These are phyloP conservation scores for Lentithecium fluviatile DNA, from an alignment of 495 filamentous ascomycete species.

Conservation along the genomic window DNA sequence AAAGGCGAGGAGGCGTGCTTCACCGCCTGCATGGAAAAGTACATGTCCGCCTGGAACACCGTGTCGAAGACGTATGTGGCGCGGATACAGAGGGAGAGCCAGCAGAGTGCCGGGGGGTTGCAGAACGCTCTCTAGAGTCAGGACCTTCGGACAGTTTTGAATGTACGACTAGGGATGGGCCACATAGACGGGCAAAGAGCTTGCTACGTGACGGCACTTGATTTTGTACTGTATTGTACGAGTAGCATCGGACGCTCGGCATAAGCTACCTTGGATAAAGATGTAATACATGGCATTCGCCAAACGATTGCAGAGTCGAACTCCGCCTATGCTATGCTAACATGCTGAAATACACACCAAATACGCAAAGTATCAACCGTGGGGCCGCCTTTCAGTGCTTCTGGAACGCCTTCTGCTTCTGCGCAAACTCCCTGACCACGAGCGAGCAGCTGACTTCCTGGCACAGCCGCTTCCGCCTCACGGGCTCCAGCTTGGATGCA, in stretches of 20 bases:
- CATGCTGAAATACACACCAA: slow-evolving; percentile 12
- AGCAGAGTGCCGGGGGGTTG: slow-evolving; percentile 10
- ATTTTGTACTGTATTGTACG: too few relatives aligned
- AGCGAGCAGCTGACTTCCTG: slow-evolving; percentile 78
- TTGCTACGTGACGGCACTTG: too few relatives aligned
- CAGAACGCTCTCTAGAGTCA: background rate
- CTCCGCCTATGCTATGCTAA: slow-evolving; percentile 11
- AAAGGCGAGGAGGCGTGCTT: slow-evolving; percentile 73
- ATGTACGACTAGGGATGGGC: too few relatives aligned
- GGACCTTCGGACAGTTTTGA: too few relatives aligned
- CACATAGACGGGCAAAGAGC: too few relatives aligned
- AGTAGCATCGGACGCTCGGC: background rate
- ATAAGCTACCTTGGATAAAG: background rate
- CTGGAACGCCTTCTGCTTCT: slow-evolving; percentile 60
- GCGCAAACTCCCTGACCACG: slow-evolving; percentile 70
- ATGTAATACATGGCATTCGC: background rate
- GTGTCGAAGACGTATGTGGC: slow-evolving; percentile 73
- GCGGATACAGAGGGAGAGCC: slow-evolving; percentile 64
- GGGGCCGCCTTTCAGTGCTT: slow-evolving; percentile 16
- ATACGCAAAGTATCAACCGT: background rate
- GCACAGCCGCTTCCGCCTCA: slow-evolving; percentile 77
- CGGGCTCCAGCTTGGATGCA: slow-evolving; percentile 68
- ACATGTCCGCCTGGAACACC: slow-evolving; percentile 88
- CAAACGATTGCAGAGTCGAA: background rate
- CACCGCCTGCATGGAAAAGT: slow-evolving; percentile 93